phyloP scores from a whole-genome alignment of 495 filamentous ascomycete genomes.

The Ramalina peruviana region DNA sequence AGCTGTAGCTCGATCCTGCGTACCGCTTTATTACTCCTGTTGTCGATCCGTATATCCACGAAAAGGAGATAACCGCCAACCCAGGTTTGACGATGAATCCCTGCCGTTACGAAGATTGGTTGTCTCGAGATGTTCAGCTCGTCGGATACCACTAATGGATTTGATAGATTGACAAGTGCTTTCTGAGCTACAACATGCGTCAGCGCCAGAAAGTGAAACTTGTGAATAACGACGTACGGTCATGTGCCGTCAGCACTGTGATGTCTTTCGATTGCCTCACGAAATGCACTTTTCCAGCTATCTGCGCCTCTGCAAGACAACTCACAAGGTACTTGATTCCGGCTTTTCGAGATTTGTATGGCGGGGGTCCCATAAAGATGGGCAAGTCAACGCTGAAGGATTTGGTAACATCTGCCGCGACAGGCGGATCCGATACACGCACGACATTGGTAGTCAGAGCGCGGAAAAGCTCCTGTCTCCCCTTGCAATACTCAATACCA shows the following conservation, averaged over 20 bases:
- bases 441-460: conserved; percentile 36
- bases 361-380: conserved; percentile 38
- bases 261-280: conserved; percentile 21
- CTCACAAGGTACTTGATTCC: conserved; percentile 36
- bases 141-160: conserved; percentile 35
- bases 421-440: conserved; percentile 33
- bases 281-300: conserved; percentile 25
- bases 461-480: conserved; percentile 32
- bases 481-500: conserved; percentile 31
- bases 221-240: conserved; percentile 15
- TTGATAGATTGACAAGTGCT: conserved; percentile 36
- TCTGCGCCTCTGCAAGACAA: conserved; percentile 25
- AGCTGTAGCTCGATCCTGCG: conserved; percentile 35
- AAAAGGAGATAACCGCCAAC: conserved; percentile 42
- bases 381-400: conserved; percentile 41
- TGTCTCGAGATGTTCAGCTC: conserved; percentile 28
- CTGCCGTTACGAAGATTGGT: conserved; percentile 35
- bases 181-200: conserved; percentile 28
- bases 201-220: neutral
- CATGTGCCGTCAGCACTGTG: conserved; percentile 19
- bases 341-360: conserved; percentile 36
- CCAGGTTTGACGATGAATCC: conserved; percentile 43
- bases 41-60: conserved; percentile 37
- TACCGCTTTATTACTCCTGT: conserved; percentile 31
- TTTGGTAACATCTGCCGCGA: conserved; percentile 33